These are phyloP conservation scores for Tanacetum coccineum DNA, from an alignment of 129 eudicot genomes.

Conservation along the genomic window DNA sequence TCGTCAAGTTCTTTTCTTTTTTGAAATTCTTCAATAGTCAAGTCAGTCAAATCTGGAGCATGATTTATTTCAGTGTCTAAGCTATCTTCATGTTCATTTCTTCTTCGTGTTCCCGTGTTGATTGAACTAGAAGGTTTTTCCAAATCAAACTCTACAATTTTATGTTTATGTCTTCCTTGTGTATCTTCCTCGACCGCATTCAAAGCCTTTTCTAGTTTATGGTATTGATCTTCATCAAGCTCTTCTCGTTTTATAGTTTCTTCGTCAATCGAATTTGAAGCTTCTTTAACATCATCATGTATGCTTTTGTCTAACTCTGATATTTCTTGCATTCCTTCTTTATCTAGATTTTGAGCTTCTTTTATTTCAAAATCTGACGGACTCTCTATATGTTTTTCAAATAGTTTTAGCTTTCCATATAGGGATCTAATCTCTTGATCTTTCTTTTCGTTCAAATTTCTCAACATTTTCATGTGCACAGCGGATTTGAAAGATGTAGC, in stretches of 20 bases:
- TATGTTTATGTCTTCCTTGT: constrained; percentile 7
- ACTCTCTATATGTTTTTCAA: constrained; percentile 18
- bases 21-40: background rate
- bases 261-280: background rate
- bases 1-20: constrained; percentile 6
- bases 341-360: background rate
- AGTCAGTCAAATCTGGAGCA: background rate
- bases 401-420: constrained; percentile 29
- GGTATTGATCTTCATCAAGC: background rate
- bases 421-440: constrained; percentile 52
- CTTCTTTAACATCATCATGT: constrained; percentile 1
- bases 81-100: too few relatives aligned
- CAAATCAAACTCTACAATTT: background rate
- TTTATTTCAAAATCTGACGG: background rate
- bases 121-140: background rate
- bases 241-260: background rate
- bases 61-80: too few relatives aligned
- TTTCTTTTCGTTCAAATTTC: constrained; percentile 46
- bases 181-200: constrained; percentile 16
- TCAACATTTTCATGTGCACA: constrained; percentile 53
- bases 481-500: constrained; percentile 53
- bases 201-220: constrained; percentile 5
- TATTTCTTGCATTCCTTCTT: constrained; percentile 2
- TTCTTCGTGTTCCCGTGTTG: too few relatives aligned
- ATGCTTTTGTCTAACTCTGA: background rate